phyloP scores from a whole-genome alignment of 805 yeast species.

The Saturnispora hagleri region DNA sequence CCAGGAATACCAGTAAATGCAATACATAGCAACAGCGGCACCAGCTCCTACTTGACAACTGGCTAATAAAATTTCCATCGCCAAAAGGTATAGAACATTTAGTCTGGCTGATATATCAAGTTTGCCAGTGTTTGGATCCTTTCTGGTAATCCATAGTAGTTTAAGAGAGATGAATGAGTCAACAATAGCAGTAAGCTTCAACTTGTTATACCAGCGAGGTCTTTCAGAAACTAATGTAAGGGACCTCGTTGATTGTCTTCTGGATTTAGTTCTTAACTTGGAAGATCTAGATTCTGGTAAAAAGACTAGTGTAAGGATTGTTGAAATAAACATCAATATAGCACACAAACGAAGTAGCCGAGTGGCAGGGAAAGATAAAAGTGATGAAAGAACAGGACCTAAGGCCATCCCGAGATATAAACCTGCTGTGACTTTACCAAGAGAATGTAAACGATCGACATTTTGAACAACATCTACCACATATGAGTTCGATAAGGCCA shows the following conservation, averaged over 20 bases:
- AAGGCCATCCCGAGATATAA: slow-evolving; percentile 50
- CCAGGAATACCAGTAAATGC: slow-evolving; percentile 48
- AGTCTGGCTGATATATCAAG: slow-evolving; percentile 29
- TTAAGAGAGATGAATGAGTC: slow-evolving; percentile 26
- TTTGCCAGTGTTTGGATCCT: slow-evolving; percentile 12
- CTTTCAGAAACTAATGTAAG: background rate
- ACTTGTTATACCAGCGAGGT: slow-evolving; percentile 4
- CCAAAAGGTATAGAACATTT: slow-evolving; percentile 41
- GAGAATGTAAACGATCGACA: slow-evolving; percentile 42
- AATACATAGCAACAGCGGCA: slow-evolving; percentile 40
- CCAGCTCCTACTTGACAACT: slow-evolving; percentile 33
- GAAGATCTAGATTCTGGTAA: slow-evolving; percentile 59
- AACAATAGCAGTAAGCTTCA: slow-evolving; percentile 9
- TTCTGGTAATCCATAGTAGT: slow-evolving; percentile 42
- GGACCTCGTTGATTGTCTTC: slow-evolving; percentile 22
- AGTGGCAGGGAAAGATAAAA: slow-evolving; percentile 15
- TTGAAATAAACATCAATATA: slow-evolving; percentile 24
- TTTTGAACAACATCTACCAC: slow-evolving; percentile 66
- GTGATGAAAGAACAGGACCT: slow-evolving; percentile 56
- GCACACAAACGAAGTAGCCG: slow-evolving; percentile 26
- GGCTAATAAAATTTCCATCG: slow-evolving; percentile 36
- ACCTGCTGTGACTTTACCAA: slow-evolving; percentile 53
- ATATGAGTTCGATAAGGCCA: slow-evolving; percentile 59
- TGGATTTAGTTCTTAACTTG: slow-evolving; percentile 43
- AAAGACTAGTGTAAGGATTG: slow-evolving; percentile 30